These are phyloP conservation scores for Boehmeria nivea DNA, from an alignment of 306 rosid genomes.

Conservation along the genomic window DNA sequence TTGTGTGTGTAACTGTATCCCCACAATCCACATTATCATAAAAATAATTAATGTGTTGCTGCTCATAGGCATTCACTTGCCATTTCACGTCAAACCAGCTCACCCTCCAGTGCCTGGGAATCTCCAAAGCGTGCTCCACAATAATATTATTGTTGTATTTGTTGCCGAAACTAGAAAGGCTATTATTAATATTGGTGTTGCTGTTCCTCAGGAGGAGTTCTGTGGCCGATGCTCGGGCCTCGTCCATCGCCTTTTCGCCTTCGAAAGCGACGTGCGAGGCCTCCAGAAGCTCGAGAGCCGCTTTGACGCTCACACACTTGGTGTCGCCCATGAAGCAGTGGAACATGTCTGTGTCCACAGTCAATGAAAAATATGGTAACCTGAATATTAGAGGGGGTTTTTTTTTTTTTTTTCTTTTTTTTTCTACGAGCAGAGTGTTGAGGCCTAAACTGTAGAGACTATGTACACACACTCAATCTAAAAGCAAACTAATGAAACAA, in stretches of 20 bases:
- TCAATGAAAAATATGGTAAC: neutral
- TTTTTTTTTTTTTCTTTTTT: too few relatives aligned
- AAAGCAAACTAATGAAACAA: too few relatives aligned
- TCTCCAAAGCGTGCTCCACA: conserved; percentile 40
- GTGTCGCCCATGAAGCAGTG: conserved; percentile 21
- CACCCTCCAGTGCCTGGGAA: conserved; percentile 53
- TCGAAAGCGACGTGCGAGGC: conserved; percentile 43
- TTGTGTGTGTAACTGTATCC: too few relatives aligned
- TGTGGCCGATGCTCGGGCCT: conserved; percentile 9
- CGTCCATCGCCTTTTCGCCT: conserved; percentile 33
- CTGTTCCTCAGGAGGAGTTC: too few relatives aligned
- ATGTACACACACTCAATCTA: too few relatives aligned
- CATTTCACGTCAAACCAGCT: conserved; percentile 57
- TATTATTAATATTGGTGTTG: conserved; percentile 22
- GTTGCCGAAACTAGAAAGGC: neutral
- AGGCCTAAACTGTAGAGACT: neutral
- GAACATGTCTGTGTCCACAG: conserved; percentile 21
- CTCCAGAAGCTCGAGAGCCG: conserved; percentile 24
- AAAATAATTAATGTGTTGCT: too few relatives aligned
- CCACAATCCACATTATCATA: neutral
- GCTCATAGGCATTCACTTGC: conserved; percentile 27
- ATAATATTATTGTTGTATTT: neutral
- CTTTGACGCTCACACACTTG: conserved; percentile 6
- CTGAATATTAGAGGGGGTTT: neutral
- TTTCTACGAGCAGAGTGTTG: neutral